Percentiles rank a stretch among this genome's conserved stretches.
These are phyloP conservation scores for Hyaloscypha bicolor DNA, from an alignment of 495 filamentous ascomycete genomes.

Conservation along the genomic window DNA sequence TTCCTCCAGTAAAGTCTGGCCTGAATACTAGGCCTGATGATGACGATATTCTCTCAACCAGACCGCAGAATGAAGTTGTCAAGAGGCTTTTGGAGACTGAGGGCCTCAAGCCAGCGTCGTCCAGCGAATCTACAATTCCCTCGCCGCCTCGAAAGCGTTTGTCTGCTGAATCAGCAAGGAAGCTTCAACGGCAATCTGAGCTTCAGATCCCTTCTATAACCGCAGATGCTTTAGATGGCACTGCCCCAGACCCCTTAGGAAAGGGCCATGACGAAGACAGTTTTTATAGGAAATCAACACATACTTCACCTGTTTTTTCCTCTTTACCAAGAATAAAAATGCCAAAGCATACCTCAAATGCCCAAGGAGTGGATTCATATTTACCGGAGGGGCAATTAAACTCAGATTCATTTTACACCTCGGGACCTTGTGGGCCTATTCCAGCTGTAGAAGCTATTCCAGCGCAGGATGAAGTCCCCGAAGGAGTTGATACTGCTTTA, in stretches of 20 bases:
- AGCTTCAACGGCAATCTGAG: conserved; percentile 56
- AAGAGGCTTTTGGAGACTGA: conserved; percentile 31
- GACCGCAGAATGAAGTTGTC: conserved; percentile 20
- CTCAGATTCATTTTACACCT: conserved; percentile 51
- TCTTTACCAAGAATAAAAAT: conserved; percentile 61
- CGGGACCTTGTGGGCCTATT: background rate
- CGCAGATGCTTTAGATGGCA: conserved; percentile 40
- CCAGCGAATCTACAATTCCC: background rate
- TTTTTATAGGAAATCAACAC: conserved; percentile 55
- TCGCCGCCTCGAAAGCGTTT: conserved; percentile 3
- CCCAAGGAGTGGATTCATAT: conserved; percentile 17
- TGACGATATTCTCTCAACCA: background rate
- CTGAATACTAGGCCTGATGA: conserved; percentile 12
- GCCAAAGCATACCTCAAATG: conserved; percentile 51
- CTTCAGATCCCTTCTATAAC: conserved; percentile 54
- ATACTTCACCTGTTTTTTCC: conserved; percentile 50
- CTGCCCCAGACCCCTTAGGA: conserved; percentile 23
- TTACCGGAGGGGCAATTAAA: conserved; percentile 54
- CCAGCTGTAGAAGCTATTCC: conserved; percentile 17
- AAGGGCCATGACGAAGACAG: conserved; percentile 57
- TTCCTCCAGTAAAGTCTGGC: conserved; percentile 34
- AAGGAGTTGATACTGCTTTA: conserved; percentile 61
- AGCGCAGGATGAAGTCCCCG: conserved; percentile 47
- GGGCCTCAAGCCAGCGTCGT: background rate
- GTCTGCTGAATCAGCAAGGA: conserved; percentile 43